Conservation (phyloP, 805 yeast species). For the Saturnispora diversa region DNA sequence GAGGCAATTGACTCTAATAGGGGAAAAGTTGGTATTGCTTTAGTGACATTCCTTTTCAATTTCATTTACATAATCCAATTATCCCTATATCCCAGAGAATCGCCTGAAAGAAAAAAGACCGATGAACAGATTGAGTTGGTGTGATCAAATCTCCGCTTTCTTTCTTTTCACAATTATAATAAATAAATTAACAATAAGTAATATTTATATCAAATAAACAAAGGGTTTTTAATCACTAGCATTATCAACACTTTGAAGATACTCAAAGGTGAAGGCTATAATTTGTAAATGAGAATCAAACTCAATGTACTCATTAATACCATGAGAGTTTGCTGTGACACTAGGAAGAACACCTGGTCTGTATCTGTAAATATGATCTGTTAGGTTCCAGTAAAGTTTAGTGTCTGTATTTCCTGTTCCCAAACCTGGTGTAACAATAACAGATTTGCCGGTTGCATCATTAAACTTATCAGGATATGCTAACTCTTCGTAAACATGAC, state of each 20-base stretch:
- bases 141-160: too few relatives aligned
- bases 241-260: conserved; percentile 37
- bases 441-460: conserved; percentile 16
- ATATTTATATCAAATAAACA: background rate
- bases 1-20: conserved; percentile 33
- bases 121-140: conserved; percentile 1
- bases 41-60: conserved; percentile 30
- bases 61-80: conserved; percentile 25
- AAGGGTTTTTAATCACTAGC: conserved; percentile 14
- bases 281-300: conserved; percentile 51
- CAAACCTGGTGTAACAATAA: conserved; percentile 49
- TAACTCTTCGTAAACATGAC: conserved; percentile 41
- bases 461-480: conserved; percentile 30
- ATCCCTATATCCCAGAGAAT: conserved; percentile 17
- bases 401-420: conserved; percentile 71
- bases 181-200: background rate
- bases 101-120: conserved; percentile 3
- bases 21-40: conserved; percentile 36
- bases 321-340: conserved; percentile 42
- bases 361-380: conserved; percentile 52
- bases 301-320: conserved; percentile 53
- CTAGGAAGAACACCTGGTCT: conserved; percentile 39
- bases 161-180: background rate
- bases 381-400: conserved; percentile 51
- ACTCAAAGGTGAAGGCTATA: conserved; percentile 48